These are phyloP conservation scores for Metschnikowia dekortorum DNA, from an alignment of 805 yeast species.

Conservation along the genomic window DNA sequence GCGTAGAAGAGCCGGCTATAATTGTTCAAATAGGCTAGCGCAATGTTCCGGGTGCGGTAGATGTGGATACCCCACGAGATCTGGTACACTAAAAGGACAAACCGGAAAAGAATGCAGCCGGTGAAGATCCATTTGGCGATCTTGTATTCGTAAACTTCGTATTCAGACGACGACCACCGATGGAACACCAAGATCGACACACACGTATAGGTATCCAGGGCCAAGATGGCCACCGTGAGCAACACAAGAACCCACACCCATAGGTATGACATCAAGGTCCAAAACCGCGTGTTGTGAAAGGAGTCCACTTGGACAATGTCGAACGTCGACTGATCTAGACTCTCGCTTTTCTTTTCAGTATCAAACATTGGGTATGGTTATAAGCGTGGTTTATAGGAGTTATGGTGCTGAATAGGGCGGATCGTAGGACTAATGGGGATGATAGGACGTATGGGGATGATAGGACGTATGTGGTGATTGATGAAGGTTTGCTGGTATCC, in stretches of 20 bases:
- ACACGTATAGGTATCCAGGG: constrained; percentile 76
- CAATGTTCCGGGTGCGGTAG: constrained; percentile 58
- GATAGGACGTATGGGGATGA: no score
- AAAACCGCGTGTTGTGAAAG: constrained; percentile 41
- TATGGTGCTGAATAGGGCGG: no score
- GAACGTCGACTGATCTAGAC: constrained; percentile 39
- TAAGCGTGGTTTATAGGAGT: background rate
- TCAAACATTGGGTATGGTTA: constrained; percentile 6
- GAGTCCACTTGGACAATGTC: constrained; percentile 44
- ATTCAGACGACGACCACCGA: constrained; percentile 56
- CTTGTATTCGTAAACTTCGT: constrained; percentile 44
- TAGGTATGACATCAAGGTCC: constrained; percentile 43
- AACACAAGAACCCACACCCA: constrained; percentile 45
- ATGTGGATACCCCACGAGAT: constrained; percentile 54
- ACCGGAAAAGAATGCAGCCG: constrained; percentile 73
- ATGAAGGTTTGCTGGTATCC: no score
- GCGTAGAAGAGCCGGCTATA: constrained; percentile 59
- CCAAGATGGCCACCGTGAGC: constrained; percentile 49
- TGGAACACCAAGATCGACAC: constrained; percentile 67
- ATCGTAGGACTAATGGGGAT: no score
- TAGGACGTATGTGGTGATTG: no score
- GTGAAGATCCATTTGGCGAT: constrained; percentile 68
- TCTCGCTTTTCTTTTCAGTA: constrained; percentile 10
- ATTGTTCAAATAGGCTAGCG: constrained; percentile 63
- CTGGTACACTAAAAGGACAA: constrained; percentile 54